Conservation (phyloP, 352 stramenopile species). For the Phytophthora ohioensis region DNA sequence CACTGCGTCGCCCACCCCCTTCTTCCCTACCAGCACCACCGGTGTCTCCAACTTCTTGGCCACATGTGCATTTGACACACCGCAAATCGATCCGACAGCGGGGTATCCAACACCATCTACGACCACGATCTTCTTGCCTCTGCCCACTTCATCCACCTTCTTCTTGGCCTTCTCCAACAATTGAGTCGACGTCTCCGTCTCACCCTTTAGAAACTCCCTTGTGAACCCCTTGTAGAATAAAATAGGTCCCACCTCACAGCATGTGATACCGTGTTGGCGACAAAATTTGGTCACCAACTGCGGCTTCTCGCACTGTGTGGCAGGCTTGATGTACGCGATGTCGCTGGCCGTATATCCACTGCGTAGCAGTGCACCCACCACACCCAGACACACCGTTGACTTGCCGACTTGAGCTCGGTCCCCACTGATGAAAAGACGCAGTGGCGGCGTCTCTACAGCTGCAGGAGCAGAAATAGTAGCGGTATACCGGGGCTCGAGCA, state of each 20-base stretch:
- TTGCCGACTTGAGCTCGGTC: slow-evolving; percentile 95
- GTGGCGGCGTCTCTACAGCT: slow-evolving; percentile 14
- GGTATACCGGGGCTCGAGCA: slow-evolving; percentile 44
- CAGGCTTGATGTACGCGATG: slow-evolving; percentile 99
- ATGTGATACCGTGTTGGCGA: slow-evolving; percentile 85
- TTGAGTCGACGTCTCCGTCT: slow-evolving; percentile 84
- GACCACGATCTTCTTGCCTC: slow-evolving; percentile 93
- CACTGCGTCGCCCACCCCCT: slow-evolving; percentile 96
- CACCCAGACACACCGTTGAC: slow-evolving; percentile 95
- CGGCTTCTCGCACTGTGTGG: slow-evolving; percentile 96
- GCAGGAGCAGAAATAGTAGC: background rate
- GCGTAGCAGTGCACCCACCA: slow-evolving; percentile 92
- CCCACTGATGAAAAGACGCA: slow-evolving; percentile 80
- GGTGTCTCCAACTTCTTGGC: slow-evolving; percentile 72
- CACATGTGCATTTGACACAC: slow-evolving; percentile 78
- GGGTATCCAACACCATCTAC: slow-evolving; percentile 98
- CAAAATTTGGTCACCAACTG: slow-evolving; percentile 96
- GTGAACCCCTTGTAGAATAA: slow-evolving; percentile 98
- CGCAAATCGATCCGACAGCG: slow-evolving; percentile 84
- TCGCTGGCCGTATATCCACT: slow-evolving; percentile 66
- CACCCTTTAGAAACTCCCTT: slow-evolving; percentile 94
- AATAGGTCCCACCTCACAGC: slow-evolving; percentile 93
- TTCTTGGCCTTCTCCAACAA: slow-evolving; percentile 86
- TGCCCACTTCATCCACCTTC: slow-evolving; percentile 91
- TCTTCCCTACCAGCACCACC: slow-evolving; percentile 96